Evolutionary conservation across 2,329 filamentous ascomycete genomes (phyloP).

Genomic region (Fusarium sp.): DNA sequence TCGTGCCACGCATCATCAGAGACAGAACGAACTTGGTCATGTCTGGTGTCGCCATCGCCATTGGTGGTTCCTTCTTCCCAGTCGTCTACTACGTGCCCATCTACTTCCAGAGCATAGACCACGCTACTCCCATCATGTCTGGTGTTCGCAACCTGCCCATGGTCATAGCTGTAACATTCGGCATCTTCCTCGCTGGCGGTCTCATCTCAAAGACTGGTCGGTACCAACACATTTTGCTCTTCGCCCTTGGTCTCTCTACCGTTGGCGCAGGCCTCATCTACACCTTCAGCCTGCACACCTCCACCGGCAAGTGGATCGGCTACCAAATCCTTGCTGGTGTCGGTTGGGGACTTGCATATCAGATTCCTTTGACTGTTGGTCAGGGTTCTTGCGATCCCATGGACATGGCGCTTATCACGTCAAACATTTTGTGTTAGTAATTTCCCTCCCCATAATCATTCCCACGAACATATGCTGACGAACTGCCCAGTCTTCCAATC

Average conservation of each 20-base stretch:
- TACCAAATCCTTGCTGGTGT: conserved; percentile 63
- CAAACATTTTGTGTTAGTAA: conserved; percentile 6
- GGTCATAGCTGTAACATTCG: conserved; percentile 56
- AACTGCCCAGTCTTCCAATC: conserved; percentile 1
- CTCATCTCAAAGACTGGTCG: conserved; percentile 53
- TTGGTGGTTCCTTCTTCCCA: conserved; percentile 56
- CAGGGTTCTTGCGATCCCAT: conserved; percentile 9
- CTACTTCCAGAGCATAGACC: conserved; percentile 57
- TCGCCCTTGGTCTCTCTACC: conserved; percentile 55
- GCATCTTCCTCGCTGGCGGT: conserved; percentile 53
- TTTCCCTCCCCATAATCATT: neutral
- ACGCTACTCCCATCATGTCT: conserved; percentile 53
- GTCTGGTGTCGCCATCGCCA: conserved; percentile 55
- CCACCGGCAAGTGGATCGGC: conserved; percentile 60
- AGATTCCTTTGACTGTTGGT: conserved; percentile 53
- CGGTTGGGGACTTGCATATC: conserved; percentile 57
- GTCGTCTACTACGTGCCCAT: conserved; percentile 60
- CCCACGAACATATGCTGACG: neutral
- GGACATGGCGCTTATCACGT: conserved; percentile 11
- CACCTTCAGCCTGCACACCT: conserved; percentile 52
- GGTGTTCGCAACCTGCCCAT: conserved; percentile 58
- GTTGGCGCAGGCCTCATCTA: conserved; percentile 58
- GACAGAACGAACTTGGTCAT: conserved; percentile 53
- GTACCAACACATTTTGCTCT: conserved; percentile 59
- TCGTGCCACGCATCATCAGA: conserved; percentile 54